Evolutionary conservation across 176 grass and related monocot species (phyloP), one percentile per base, ranked within the genome.

Genomic region (Dendrocalamus sinicus): DNA sequence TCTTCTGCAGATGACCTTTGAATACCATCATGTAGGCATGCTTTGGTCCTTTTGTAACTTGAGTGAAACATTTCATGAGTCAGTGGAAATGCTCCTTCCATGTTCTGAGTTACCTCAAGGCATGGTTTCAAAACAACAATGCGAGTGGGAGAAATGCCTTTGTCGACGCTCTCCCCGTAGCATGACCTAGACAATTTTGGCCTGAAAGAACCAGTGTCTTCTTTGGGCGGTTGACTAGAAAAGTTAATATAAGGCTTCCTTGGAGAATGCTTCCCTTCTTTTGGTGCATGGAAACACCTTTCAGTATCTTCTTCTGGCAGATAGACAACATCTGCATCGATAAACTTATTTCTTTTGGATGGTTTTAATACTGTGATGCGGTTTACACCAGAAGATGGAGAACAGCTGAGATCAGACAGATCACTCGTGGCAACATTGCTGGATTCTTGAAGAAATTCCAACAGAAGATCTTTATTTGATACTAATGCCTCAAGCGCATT

Each of bases 61-160:
- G 73, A 83, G 16, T 57, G 50, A 52, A 89, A 89, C 16, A 86
- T 86, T 13, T 86, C 55, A 54, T 79, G 47, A 41, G 83, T 78
- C 45, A 86, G 70, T 45, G 78, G 57, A 89, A 79, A 62, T 57
- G 83, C 70, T 46, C 63, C 88, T 86, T 81, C 63, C 84, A 81
- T 87, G 53, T 89, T 95, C 61, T 83, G 83, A 65, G 77, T 75
- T 86, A 91, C 91, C 61, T 85, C 67, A 19, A 93, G 86, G n/a
- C 86, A 89, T 74, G 93, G 93, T 73, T 93, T 95, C 85, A 95
- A 71, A 48, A 95, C 93, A 51, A 95, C 91, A 82, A 89, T 95
- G 4, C 79, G 73, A 66, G 86, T 93, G 12, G 91, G 76, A 82
- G 79, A 77, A 70, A 23, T 53, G n/a, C 19, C 41, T 44, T 81